phyloP scores from a whole-genome alignment of 192 early-diverging fungal genomes.

The Coemansia sp. region DNA sequence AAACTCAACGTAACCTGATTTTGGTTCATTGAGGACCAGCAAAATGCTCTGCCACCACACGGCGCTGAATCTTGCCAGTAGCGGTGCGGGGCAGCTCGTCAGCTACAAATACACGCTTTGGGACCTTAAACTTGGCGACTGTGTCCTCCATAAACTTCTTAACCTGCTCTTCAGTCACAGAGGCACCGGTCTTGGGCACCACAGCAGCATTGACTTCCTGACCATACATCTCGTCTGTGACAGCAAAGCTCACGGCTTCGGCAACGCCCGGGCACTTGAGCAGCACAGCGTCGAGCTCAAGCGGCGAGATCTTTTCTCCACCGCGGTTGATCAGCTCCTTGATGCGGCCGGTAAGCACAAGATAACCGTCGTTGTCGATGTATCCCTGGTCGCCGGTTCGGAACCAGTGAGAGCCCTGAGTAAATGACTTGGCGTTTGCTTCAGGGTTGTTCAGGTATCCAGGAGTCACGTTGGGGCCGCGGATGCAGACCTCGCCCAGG shows the following conservation, averaged over 20 bases:
- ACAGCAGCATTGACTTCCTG: slow-evolving; percentile 81
- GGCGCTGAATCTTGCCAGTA: slow-evolving; percentile 74
- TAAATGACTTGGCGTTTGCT: slow-evolving; percentile 67
- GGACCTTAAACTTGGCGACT: slow-evolving; percentile 73
- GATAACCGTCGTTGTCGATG: slow-evolving; percentile 74
- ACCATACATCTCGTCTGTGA: slow-evolving; percentile 74
- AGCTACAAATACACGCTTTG: slow-evolving; percentile 70
- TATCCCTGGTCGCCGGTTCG: slow-evolving; percentile 85
- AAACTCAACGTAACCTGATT: not conserved
- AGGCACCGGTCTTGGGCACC: slow-evolving; percentile 58
- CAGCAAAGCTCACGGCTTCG: slow-evolving; percentile 79
- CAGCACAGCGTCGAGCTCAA: slow-evolving; percentile 77
- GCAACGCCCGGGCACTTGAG: slow-evolving; percentile 67
- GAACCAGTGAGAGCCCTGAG: slow-evolving; percentile 67
- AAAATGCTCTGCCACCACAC: slow-evolving; percentile 64
- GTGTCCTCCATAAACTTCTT: slow-evolving; percentile 53
- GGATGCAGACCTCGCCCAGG: slow-evolving; percentile 82
- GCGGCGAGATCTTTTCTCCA: slow-evolving; percentile 88
- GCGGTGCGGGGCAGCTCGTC: slow-evolving; percentile 69
- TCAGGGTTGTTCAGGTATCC: slow-evolving; percentile 74
- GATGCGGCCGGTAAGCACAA: slow-evolving; percentile 80
- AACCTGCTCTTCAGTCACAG: slow-evolving; percentile 60
- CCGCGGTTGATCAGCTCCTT: slow-evolving; percentile 92
- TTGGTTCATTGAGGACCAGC: slow-evolving; percentile 36
- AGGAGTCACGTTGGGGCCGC: slow-evolving; percentile 77